Percentiles rank a stretch among this genome's conserved stretches.
Evolutionary conservation across 441 rosid species (phyloP).

Genomic region (Erodium moschatum): DNA sequence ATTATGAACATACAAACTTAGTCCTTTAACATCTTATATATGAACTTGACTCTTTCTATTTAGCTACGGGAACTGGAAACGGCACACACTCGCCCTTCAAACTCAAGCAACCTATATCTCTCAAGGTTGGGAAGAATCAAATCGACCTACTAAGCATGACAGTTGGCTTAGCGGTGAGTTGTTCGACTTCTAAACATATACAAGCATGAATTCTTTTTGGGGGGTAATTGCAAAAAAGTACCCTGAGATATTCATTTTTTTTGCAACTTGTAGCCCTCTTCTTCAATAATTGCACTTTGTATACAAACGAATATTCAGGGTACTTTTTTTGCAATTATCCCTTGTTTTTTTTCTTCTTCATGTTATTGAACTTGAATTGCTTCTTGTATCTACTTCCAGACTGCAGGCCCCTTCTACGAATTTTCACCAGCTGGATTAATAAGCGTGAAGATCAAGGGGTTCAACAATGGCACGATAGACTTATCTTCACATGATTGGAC

Average conservation of each 20-base stretch:
- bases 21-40: neutral
- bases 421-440: conserved; percentile 73
- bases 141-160: conserved; percentile 77
- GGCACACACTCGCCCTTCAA: conserved; percentile 56
- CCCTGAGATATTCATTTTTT: no score
- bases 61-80: conserved; percentile 77
- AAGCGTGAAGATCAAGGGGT: conserved; percentile 62
- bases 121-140: conserved; percentile 67
- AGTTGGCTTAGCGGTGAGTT: conserved; percentile 75
- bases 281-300: no score
- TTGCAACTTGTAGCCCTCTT: no score
- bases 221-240: no score
- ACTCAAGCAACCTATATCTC: conserved; percentile 49
- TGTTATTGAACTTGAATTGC: neutral
- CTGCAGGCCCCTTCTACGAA: conserved; percentile 81
- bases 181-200: neutral
- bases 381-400: conserved; percentile 37
- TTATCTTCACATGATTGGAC: conserved; percentile 58
- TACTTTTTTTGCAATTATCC: no score
- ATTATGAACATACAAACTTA: no score
- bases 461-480: conserved; percentile 60
- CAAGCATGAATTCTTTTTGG: no score
- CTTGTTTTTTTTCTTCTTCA: no score
- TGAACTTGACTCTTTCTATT: conserved; percentile 14
- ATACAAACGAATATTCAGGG: no score